Conservation (phyloP, 208 protist species). For the Willaertia magna region DNA sequence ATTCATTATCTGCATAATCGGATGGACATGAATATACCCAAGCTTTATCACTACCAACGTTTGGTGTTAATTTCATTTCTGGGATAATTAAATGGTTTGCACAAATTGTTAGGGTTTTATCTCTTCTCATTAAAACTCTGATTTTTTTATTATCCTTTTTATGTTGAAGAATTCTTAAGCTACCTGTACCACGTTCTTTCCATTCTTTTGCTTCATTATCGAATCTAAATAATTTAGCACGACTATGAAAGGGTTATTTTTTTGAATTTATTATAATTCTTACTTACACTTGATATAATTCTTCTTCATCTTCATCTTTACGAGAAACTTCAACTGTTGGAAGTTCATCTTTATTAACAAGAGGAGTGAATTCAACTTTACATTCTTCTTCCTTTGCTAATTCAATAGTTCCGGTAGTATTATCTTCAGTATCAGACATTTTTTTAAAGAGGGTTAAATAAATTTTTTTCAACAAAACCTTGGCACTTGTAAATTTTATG, state of each 20-base stretch:
- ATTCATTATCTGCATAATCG: constrained; percentile 33
- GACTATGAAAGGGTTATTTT: constrained; percentile 21
- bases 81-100: constrained; percentile 51
- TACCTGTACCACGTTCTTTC: constrained; percentile 64
- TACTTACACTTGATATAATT: constrained; percentile 34
- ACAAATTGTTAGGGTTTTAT: constrained; percentile 72
- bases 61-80: constrained; percentile 30
- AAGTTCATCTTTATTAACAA: constrained; percentile 13
- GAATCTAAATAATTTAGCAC: constrained; percentile 58
- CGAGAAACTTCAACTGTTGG: constrained; percentile 35
- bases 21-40: constrained; percentile 42
- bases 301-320: constrained; percentile 42
- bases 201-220: constrained; percentile 45
- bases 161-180: constrained; percentile 56
- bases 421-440: background rate
- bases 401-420: background rate
- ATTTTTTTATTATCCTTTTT: constrained; percentile 40
- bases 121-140: constrained; percentile 62
- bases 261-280: constrained; percentile 16
- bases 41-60: constrained; percentile 36
- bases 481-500: no score
- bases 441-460: background rate
- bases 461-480: no score
- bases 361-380: background rate
- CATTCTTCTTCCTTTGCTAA: background rate